Evolutionary conservation across 345 rosid genomes (phyloP).

Genomic region (Cardamine occulta): DNA sequence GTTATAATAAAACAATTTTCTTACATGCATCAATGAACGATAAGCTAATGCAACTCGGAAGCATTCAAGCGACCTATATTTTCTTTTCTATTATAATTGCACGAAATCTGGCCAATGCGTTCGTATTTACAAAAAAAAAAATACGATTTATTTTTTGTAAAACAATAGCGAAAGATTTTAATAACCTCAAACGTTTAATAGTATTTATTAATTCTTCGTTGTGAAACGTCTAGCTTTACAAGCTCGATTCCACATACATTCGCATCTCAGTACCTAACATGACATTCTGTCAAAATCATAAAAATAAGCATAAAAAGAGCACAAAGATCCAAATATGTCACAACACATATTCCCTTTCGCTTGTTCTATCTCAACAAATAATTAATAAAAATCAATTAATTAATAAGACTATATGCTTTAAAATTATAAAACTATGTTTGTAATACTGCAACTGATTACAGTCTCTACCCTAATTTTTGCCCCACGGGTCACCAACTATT

Average conservation of each 20-base stretch:
- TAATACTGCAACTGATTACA: constrained; percentile 54
- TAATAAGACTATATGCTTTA: constrained; percentile 7
- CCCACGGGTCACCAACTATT: constrained; percentile 37
- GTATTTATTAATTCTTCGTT: constrained; percentile 6
- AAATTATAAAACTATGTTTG: constrained; percentile 21
- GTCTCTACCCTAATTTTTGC: constrained; percentile 50
- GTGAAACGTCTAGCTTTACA: constrained; percentile 38
- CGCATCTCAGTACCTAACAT: constrained; percentile 55
- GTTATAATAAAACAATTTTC: not conserved
- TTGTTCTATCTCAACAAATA: constrained; percentile 43
- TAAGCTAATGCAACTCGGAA: not conserved
- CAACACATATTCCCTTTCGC: constrained; percentile 75
- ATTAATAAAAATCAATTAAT: not conserved
- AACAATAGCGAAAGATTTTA: not conserved
- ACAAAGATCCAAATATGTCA: constrained; percentile 59
- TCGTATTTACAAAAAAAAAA: not conserved
- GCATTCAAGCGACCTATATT: not conserved
- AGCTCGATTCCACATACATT: constrained; percentile 58
- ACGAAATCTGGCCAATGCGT: not conserved
- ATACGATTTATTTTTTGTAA: not conserved
- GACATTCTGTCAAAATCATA: constrained; percentile 61
- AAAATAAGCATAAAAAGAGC: constrained; percentile 44
- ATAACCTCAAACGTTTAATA: not conserved
- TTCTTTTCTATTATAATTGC: not conserved
- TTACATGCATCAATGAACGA: not conserved